Evolutionary conservation across 306 rosid species (phyloP).

Genomic region (Sicyos baderoa): DNA sequence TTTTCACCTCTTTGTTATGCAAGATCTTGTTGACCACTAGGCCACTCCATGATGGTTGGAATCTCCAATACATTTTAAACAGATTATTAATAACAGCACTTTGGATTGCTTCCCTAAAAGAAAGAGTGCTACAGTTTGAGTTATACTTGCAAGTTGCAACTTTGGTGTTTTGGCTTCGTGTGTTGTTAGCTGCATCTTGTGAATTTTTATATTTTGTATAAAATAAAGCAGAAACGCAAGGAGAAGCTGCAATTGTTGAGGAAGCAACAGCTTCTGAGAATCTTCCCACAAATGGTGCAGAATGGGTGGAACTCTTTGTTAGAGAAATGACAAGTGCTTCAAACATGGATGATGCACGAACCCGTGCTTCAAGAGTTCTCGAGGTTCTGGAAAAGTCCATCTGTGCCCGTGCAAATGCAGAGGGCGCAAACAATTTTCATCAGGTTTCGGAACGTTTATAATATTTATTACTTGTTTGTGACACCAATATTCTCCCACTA

Average conservation of each 20-base stretch:
- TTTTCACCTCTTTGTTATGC: too few relatives aligned
- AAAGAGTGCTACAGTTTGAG: background rate
- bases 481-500: background rate
- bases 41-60: too few relatives aligned
- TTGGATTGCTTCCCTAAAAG: background rate
- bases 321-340: conserved; percentile 74
- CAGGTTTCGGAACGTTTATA: conserved; percentile 33
- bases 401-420: conserved; percentile 41
- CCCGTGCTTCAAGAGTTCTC: conserved; percentile 68
- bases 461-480: background rate
- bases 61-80: too few relatives aligned
- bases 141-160: background rate
- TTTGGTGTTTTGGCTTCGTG: background rate
- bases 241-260: conserved; percentile 33
- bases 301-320: conserved; percentile 79
- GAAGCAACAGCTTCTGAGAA: conserved; percentile 27
- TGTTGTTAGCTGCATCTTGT: background rate
- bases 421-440: conserved; percentile 44
- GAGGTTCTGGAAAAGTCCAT: conserved; percentile 71
- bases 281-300: conserved; percentile 50
- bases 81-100: background rate
- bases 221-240: conserved; percentile 24
- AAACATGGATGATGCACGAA: conserved; percentile 65
- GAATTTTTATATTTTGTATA: background rate
- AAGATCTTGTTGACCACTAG: too few relatives aligned